A percentile compares a stretch with the other conserved stretches of the same genome.
phyloP scores from a whole-genome alignment of 768 basidiomycete genomes.

The Trametes maxima region DNA sequence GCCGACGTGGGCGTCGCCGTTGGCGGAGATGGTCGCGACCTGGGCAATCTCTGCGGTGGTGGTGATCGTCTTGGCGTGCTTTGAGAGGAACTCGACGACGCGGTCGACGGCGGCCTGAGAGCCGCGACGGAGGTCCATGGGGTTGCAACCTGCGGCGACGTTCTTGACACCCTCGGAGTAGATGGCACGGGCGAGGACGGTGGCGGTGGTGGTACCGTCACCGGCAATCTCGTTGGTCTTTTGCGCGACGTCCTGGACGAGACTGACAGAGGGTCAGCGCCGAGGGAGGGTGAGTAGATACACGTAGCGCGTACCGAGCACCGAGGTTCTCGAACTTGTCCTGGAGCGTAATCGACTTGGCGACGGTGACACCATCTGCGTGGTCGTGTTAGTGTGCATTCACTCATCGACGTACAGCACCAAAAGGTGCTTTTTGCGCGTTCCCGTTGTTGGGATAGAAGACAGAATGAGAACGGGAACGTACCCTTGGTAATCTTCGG shows the following conservation, averaged over 20 bases:
- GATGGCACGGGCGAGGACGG: slow-evolving; percentile 95
- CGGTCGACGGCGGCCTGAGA: slow-evolving; percentile 94
- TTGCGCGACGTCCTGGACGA: slow-evolving; percentile 93
- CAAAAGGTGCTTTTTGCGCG: too few species aligned
- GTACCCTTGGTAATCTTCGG: slow-evolving; percentile 95
- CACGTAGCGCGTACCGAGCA: slow-evolving; percentile 74
- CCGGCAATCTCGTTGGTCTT: slow-evolving; percentile 98
- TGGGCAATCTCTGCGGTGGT: slow-evolving; percentile 98
- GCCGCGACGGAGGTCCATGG: slow-evolving; percentile 99
- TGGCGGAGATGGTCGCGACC: slow-evolving; percentile 92
- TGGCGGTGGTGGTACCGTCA: slow-evolving; percentile 98
- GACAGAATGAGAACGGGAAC: slow-evolving; percentile 25
- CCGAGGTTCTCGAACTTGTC: slow-evolving; percentile 99
- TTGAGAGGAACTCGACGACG: slow-evolving; percentile 87
- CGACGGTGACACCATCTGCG: slow-evolving; percentile 94
- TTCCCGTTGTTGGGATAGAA: too few species aligned
- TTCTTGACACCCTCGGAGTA: slow-evolving; percentile 99
- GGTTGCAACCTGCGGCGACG: slow-evolving; percentile 98
- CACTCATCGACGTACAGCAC: background rate
- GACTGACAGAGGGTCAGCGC: slow-evolving; percentile 45
- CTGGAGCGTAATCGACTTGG: slow-evolving; percentile 90
- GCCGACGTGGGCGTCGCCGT: slow-evolving; percentile 86
- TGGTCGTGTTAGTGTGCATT: too few species aligned
- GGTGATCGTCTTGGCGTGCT: slow-evolving; percentile 91
- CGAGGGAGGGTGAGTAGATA: background rate